A percentile compares a stretch with the other conserved stretches of the same genome.
phyloP scores from a whole-genome alignment of 2,329 filamentous ascomycete species.

The Xylaria sp. region DNA sequence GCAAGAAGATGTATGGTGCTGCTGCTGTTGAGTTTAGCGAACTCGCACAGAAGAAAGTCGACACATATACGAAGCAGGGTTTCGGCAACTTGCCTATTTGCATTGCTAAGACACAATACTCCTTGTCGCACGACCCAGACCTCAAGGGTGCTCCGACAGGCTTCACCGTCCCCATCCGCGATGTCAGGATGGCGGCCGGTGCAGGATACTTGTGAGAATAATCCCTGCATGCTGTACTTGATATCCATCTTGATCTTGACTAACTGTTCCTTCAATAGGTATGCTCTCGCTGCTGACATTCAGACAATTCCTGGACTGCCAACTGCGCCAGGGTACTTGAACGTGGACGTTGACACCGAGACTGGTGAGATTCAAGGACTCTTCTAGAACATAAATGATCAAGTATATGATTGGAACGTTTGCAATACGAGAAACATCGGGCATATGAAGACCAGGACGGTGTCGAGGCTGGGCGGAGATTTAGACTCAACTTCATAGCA shows the following conservation, averaged over 20 bases:
- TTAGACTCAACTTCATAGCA: slow-evolving; percentile 38
- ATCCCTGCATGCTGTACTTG: background rate
- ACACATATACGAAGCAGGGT: slow-evolving; percentile 91
- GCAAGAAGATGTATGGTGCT: slow-evolving; percentile 94
- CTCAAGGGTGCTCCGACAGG: slow-evolving; percentile 95
- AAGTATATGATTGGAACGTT: slow-evolving; percentile 1
- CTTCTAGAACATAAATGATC: slow-evolving; percentile 70
- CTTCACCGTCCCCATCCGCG: slow-evolving; percentile 93
- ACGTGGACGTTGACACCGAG: slow-evolving; percentile 85
- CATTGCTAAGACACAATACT: slow-evolving; percentile 98
- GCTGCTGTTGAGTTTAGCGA: slow-evolving; percentile 91
- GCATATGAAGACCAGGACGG: slow-evolving; percentile 13
- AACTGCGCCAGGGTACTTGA: slow-evolving; percentile 93
- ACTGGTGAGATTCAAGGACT: slow-evolving; percentile 89
- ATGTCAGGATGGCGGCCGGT: slow-evolving; percentile 93
- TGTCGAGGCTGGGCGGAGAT: slow-evolving; percentile 26
- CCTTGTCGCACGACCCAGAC: slow-evolving; percentile 88
- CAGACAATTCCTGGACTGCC: slow-evolving; percentile 97
- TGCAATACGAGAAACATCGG: background rate
- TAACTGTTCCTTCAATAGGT: slow-evolving; percentile 63
- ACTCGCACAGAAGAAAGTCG: slow-evolving; percentile 93
- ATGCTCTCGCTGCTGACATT: slow-evolving; percentile 95
- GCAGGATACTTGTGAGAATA: slow-evolving; percentile 84
- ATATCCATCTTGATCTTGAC: slow-evolving; percentile 38
- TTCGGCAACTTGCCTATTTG: slow-evolving; percentile 95